Base-by-base conservation (phyloP, 345 rosid species). In the Populus deltoides region DNA sequence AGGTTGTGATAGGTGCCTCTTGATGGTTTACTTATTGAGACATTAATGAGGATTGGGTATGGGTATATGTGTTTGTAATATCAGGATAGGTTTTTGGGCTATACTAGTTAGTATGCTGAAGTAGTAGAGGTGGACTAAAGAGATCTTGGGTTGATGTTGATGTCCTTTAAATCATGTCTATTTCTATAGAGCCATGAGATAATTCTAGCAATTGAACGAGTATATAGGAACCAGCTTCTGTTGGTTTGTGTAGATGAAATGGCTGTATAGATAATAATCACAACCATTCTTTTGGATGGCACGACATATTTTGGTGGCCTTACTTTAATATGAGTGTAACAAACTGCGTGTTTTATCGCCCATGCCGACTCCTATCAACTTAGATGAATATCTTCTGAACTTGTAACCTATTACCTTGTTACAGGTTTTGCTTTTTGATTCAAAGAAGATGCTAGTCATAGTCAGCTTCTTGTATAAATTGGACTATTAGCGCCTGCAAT, bases 361-460 rank as follows among this genome's bases (percentile, higher is more conserved):
- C 24, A 16, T 71, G 38, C n/a, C 3, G 11, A 43, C 55, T 68
- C n/a, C 17, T 18, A 24, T 77, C 8, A 41, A 27, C 51, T 66
- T 27, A 29, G 69, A 33, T 75, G 67, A 72, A 36, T 79, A 55
- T n/a, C 61, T 69, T 76, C 69, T 22, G 33, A 29, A 55, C 78
- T 73, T 66, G 24, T 29, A 79, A 74, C 13, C 31, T 62, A 57
- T 33, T n/a, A 67, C 53, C 49, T 38, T 13, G 75, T 68, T 76
- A 29, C 15, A 45, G 51, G 6, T 13, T 68, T n/a, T 39, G 68
- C 10, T 67, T 70, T 45, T 67, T 68, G 31, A 41, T 63, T 61
- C 35, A 67, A 41, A 7, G 49, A 57, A 66, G 38, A 66, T 70
- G 47, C 72, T 27, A 47, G 17, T 39, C 29, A 20, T 38, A 45